phyloP scores from a whole-genome alignment of 192 early-diverging fungal species.

The Entrophospora sp. region DNA sequence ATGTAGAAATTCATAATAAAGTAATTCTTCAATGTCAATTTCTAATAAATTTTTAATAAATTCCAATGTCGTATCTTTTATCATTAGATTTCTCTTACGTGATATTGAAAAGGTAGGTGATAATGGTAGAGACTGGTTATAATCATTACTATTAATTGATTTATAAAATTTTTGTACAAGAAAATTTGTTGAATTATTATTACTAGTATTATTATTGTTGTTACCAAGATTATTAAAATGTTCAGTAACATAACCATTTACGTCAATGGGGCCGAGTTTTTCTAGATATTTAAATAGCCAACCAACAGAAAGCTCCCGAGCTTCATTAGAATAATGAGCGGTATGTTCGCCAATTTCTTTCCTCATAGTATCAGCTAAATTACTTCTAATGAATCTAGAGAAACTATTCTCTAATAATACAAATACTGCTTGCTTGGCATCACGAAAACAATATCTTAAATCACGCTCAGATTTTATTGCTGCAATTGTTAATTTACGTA shows the following conservation, averaged over 20 bases:
- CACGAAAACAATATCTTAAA: slow-evolving; percentile 24
- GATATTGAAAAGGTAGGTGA: slow-evolving; percentile 26
- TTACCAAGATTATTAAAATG: no score
- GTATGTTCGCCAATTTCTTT: slow-evolving; percentile 29
- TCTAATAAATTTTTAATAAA: slow-evolving; percentile 39
- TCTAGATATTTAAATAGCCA: no score
- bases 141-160: slow-evolving; percentile 18
- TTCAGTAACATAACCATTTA: no score
- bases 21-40: slow-evolving; percentile 32
- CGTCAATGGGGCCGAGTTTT: no score
- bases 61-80: slow-evolving; percentile 43
- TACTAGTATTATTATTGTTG: no score
- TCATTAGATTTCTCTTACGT: slow-evolving; percentile 32
- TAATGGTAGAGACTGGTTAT: not conserved
- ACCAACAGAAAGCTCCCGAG: no score
- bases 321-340: slow-evolving; percentile 16
- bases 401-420: slow-evolving; percentile 38
- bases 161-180: no score
- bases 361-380: slow-evolving; percentile 29
- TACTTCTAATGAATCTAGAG: slow-evolving; percentile 27
- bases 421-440: slow-evolving; percentile 36
- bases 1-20: not conserved
- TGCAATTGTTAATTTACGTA: slow-evolving; percentile 29
- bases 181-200: no score
- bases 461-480: slow-evolving; percentile 27